Percentiles rank a stretch among this genome's conserved stretches.
Conservation (phyloP, 2,329 filamentous ascomycete genomes). For the Sporothrix protearum region DNA sequence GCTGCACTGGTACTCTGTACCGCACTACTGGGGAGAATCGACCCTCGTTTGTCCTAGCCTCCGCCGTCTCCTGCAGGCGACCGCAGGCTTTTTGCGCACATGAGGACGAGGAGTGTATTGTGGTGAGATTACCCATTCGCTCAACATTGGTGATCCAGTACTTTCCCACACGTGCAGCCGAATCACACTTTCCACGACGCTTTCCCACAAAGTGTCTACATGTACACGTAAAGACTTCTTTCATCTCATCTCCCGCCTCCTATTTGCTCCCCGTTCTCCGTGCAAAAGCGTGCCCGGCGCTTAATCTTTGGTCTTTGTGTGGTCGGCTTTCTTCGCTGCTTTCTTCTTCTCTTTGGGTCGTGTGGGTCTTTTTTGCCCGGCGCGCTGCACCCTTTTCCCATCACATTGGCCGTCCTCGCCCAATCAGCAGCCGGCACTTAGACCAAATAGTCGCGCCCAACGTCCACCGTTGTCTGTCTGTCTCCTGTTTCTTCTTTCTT, state of each 20-base stretch:
- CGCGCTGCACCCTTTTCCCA: background rate
- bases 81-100: slow-evolving; percentile 9
- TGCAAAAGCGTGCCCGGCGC: background rate
- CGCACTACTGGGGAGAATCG: background rate
- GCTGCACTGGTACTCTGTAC: background rate
- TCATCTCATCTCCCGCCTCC: background rate
- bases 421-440: slow-evolving; percentile 20
- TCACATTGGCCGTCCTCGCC: background rate
- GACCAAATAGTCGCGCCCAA: background rate
- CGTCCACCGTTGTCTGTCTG: background rate
- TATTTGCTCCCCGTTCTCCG: background rate
- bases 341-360: background rate
- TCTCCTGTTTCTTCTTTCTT: too few species aligned
- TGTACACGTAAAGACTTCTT: background rate
- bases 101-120: background rate
- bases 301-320: background rate
- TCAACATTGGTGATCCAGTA: background rate
- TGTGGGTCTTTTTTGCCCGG: background rate
- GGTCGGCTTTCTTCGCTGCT: too few species aligned
- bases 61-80: background rate
- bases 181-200: background rate
- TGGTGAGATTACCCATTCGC: background rate
- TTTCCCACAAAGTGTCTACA: background rate
- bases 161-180: background rate
- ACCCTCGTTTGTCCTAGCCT: background rate